Base-by-base conservation (phyloP, 2,329 filamentous ascomycete species). In the Phialophora tarda region DNA sequence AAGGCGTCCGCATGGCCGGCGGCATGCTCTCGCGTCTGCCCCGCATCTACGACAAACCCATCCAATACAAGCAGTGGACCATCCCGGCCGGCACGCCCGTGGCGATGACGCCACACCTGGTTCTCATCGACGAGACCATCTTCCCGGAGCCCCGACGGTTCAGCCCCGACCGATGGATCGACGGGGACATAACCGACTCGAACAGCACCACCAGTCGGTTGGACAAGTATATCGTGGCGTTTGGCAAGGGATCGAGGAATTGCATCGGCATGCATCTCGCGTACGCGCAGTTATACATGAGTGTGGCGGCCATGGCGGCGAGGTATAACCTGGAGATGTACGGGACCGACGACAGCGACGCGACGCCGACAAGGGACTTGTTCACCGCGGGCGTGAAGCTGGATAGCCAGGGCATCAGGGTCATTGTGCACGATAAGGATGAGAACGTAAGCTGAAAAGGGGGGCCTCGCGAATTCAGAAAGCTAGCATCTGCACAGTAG, bases 151-250 rank as follows among this genome's bases (percentile, higher is more conserved):
- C 75, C 2, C 44, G 67, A 1, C 61, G 60, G 8, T 78, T 78
- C 60, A 41, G 38, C 1, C 76, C 77, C 0, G 74, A 75, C 53
- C 72, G 77, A 2, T 77, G 76, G 76, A 34, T 77, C 10, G 67
- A 67, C 41, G 57, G 57, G 24, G 64, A 64, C 41, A 48, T 61
- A 30, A 11, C 63, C 32, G 56, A 30, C 21, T 21, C 59, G 48
- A 62, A 58, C 8, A 41, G 26, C n/a, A 67, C 64, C 24, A 69
- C 67, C 3, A 64, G 60, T 14, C 54, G 59, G 2, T 47, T 70
- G 48, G 68, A 80, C 23, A 75, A 72, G 57, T 76, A 77, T 54
- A 74, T 80, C 48, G 75, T 80, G 12, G 70, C 78, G 0, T 80
- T 79, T 64, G 75, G 77, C 21, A 76, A 76, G 30, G 77, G 77